A percentile compares a stretch with the other conserved stretches of the same genome.
Evolutionary conservation across 2,329 filamentous ascomycete species (phyloP).

Genomic region (Phyllosticta paracitricarpa): DNA sequence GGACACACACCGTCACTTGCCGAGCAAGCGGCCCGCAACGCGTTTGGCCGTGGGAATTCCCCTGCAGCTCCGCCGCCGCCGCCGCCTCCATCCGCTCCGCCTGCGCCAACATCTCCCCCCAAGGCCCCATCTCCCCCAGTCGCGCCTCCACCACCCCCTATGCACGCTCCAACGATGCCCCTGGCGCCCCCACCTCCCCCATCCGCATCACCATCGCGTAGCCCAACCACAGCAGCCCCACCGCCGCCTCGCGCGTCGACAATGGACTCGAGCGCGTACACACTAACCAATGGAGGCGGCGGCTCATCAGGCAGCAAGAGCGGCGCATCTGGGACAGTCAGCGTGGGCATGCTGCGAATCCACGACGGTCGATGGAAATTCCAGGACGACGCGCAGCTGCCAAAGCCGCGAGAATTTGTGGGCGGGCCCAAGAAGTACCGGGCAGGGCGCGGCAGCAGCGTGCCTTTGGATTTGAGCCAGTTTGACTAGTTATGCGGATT

Average conservation of each 20-base stretch:
- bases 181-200: conserved; percentile 22
- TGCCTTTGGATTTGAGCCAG: conserved; percentile 71
- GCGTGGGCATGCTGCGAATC: conserved; percentile 26
- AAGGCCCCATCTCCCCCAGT: conserved; percentile 26
- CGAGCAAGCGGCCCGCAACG: conserved; percentile 49
- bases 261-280: conserved; percentile 69
- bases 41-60: conserved; percentile 33
- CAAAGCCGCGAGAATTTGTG: conserved; percentile 72
- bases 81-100: conserved; percentile 25
- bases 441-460: conserved; percentile 85
- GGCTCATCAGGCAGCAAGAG: conserved; percentile 10
- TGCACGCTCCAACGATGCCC: conserved; percentile 20
- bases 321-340: conserved; percentile 13
- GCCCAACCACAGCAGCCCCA: conserved; percentile 16
- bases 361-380: conserved; percentile 77
- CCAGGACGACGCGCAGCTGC: conserved; percentile 68
- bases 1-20: conserved; percentile 28
- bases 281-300: conserved; percentile 36
- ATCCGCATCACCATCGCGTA: conserved; percentile 19
- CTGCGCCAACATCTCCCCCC: conserved; percentile 28
- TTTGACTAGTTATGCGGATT: conserved; percentile 31
- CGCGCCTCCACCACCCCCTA: conserved; percentile 12
- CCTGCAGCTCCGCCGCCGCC: conserved; percentile 32
- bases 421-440: conserved; percentile 71
- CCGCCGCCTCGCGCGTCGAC: conserved; percentile 42